A percentile compares a stretch with the other conserved stretches of the same genome.
phyloP scores from a whole-genome alignment of 441 rosid genomes.

The Pelargonium cotyledonis region DNA sequence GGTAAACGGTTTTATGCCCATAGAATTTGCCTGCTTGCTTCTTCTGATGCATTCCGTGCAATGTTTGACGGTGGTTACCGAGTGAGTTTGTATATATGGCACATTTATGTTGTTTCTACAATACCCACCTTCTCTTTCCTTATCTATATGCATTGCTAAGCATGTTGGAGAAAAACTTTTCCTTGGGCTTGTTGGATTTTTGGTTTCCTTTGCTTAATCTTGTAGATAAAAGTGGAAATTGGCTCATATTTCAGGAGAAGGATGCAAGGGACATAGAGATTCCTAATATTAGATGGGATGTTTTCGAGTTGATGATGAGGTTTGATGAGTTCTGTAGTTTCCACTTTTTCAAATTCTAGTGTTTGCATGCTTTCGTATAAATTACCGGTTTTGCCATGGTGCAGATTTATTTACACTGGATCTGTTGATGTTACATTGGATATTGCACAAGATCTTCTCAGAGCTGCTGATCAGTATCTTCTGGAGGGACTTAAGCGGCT shows the following conservation, averaged over 20 bases:
- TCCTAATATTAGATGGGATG: constrained; percentile 98
- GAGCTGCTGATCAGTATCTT: constrained; percentile 99
- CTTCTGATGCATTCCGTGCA: constrained; percentile 98
- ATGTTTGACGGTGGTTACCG: constrained; percentile 99
- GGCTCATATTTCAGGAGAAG: constrained; percentile 55
- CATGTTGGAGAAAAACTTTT: not conserved
- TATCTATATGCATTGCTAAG: not conserved
- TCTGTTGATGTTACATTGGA: constrained; percentile 75
- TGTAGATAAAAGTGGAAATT: not conserved
- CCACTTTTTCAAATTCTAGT: constrained; percentile 4
- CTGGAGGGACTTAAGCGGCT: constrained; percentile 94
- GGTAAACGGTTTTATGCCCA: constrained; percentile 93
- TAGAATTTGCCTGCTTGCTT: constrained; percentile 95
- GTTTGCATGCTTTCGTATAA: constrained; percentile 1
- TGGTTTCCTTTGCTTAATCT: not conserved
- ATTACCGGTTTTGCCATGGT: constrained; percentile 18
- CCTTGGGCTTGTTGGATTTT: not conserved
- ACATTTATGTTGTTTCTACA: not conserved
- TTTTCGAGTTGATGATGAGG: constrained; percentile 99
- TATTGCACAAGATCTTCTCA: constrained; percentile 87
- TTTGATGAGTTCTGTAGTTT: constrained; percentile 25
- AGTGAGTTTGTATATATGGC: constrained; percentile 41
- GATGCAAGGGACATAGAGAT: constrained; percentile 97
- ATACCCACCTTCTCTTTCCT: constrained; percentile 4
- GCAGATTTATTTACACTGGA: constrained; percentile 94